phyloP scores from a whole-genome alignment of 495 filamentous ascomycete species.

The Tuber calosporum region DNA sequence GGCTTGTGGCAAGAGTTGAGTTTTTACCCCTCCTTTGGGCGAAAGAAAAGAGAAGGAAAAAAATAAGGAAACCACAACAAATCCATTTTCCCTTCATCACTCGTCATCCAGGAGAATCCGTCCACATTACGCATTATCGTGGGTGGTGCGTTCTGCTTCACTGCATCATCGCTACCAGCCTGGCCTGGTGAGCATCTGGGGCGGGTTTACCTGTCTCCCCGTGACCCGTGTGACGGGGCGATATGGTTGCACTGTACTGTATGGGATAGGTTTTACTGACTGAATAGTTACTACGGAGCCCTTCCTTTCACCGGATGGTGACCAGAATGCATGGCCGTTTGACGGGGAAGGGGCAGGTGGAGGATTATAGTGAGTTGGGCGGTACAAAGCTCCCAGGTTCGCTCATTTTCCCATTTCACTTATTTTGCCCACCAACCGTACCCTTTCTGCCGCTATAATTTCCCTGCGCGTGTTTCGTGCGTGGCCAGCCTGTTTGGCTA shows the following conservation, averaged over 20 bases:
- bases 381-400: slow-evolving; percentile 54
- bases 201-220: not conserved
- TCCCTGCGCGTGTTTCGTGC: not conserved
- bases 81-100: not conserved
- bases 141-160: not conserved
- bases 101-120: not conserved
- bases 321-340: slow-evolving; percentile 51
- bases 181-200: not conserved
- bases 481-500: slow-evolving; percentile 3
- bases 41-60: slow-evolving; percentile 25
- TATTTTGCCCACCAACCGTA: not conserved
- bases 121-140: not conserved
- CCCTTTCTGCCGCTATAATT: not conserved
- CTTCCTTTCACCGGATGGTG: slow-evolving; percentile 56
- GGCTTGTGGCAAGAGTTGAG: slow-evolving; percentile 42
- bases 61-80: not conserved
- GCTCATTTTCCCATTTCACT: slow-evolving; percentile 17
- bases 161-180: not conserved
- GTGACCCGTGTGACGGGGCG: not conserved
- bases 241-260: not conserved
- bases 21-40: slow-evolving; percentile 24
- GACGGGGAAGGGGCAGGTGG: slow-evolving; percentile 50
- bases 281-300: slow-evolving; percentile 54
- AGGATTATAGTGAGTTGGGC: slow-evolving; percentile 54
- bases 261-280: slow-evolving; percentile 26